Conservation (phyloP, 2,329 filamentous ascomycete species). For the Botryosphaeria dothidea region DNA sequence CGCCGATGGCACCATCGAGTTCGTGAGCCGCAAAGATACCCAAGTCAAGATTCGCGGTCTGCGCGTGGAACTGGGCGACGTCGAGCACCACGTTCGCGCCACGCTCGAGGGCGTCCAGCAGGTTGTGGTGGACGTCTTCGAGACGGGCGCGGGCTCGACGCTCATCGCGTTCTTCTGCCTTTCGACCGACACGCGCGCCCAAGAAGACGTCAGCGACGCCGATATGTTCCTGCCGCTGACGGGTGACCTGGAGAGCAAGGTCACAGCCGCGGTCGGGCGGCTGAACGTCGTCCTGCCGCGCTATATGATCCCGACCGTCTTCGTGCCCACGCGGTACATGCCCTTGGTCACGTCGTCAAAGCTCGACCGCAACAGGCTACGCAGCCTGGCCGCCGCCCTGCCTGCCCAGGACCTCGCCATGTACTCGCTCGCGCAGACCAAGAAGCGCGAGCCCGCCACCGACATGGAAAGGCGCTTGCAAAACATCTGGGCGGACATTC, state of each 20-base stretch:
- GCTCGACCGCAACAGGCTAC: conserved; percentile 29
- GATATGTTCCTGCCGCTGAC: neutral
- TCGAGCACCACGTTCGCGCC: conserved; percentile 45
- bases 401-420: neutral
- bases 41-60: conserved; percentile 45
- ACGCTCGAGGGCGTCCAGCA: neutral
- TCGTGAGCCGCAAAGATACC: conserved; percentile 37
- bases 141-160: neutral
- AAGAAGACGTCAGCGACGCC: neutral
- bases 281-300: neutral
- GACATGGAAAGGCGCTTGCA: neutral
- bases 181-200: neutral
- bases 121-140: neutral
- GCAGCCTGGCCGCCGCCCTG: neutral
- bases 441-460: neutral
- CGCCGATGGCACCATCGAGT: conserved; percentile 36
- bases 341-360: conserved; percentile 34
- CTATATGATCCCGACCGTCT: neutral
- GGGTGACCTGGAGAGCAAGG: neutral
- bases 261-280: neutral
- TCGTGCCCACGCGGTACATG: neutral
- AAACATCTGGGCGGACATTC: neutral
- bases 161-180: neutral
- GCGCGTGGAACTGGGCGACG: conserved; percentile 48
- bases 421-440: neutral